Evolutionary conservation across 495 filamentous ascomycete species (phyloP), one percentile per base, ranked within the genome.

Genomic region (Penicillium samsonianum): DNA sequence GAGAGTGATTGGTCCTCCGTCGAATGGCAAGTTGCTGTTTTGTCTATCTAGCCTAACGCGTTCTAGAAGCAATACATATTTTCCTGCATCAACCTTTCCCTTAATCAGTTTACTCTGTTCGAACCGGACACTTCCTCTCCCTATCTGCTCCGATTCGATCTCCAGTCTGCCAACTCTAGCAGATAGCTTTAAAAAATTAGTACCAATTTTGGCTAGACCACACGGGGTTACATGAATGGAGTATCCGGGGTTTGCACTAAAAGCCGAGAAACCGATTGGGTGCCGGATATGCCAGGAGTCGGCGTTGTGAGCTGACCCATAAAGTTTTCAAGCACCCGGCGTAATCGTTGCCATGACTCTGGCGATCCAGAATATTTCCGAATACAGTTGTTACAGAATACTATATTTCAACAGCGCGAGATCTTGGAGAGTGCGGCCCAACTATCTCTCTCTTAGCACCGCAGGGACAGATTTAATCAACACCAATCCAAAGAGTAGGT

Each of bases 41-140:
- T 25, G 42, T 22, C 42, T 45, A 45, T 45, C 42, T 45, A 11
- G 42, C 7, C 17, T 45, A 44, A 44, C 42, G 20, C n/a, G n/a
- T 44, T 25, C 25, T 4, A 26, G 25, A 26, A 28, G 26, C 26
- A 9, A 28, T 28, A 8, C 9, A 28, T 28, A 7, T 22, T n/a
- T 22, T n/a, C 14, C 22, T 45, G 22, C 22, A 11, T 22, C 23
- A 25, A 11, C 14, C 20, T 45, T 45, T 16, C 42, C 1, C 17
- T 3, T 25, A 8, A 28, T 28, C 2, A 28, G 1, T 28, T 9
- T 28, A 9, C 26, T 10, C 26, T 28, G 7, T 28, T 28, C 26
- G 9, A 28, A 8, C 26, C 26, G 7, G 7, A 28, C 26, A 28
- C 26, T 28, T 28, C 25, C 26, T 45, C 22, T 26, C 22, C 11